phyloP scores from a whole-genome alignment of 805 yeast species.

The Teunomyces kruisii region DNA sequence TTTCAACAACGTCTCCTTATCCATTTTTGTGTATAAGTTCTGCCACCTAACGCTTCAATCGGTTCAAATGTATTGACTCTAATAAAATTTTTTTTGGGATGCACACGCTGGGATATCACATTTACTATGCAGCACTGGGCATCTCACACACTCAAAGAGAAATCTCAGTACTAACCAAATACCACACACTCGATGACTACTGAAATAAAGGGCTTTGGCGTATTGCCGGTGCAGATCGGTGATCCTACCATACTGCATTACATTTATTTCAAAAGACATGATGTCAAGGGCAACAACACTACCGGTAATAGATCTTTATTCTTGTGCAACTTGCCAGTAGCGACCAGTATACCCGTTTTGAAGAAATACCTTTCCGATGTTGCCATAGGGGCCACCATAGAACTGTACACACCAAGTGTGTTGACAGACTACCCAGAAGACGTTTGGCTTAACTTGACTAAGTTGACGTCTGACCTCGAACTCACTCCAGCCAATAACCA shows the following conservation, averaged over 20 bases:
- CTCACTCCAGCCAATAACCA: slow-evolving; percentile 19
- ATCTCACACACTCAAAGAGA: slow-evolving; percentile 2
- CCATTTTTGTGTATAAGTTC: slow-evolving; percentile 29
- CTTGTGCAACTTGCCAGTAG: slow-evolving; percentile 71
- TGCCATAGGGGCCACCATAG: slow-evolving; percentile 66
- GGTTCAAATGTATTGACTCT: neutral
- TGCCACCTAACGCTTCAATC: neutral
- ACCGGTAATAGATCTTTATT: slow-evolving; percentile 55
- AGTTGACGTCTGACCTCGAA: slow-evolving; percentile 58
- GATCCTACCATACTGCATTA: slow-evolving; percentile 47
- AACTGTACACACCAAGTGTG: slow-evolving; percentile 36
- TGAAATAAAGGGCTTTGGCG: slow-evolving; percentile 59
- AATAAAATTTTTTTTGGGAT: neutral
- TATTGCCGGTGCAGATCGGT: slow-evolving; percentile 49
- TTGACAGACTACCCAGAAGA: slow-evolving; percentile 46
- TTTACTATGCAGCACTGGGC: slow-evolving; percentile 4
- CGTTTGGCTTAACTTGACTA: slow-evolving; percentile 48
- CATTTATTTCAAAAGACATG: slow-evolving; percentile 66
- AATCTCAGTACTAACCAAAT: neutral
- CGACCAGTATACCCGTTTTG: slow-evolving; percentile 51
- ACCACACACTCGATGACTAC: slow-evolving; percentile 15
- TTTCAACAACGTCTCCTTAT: slow-evolving; percentile 48
- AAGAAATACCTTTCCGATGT: slow-evolving; percentile 58
- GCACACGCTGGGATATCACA: neutral
- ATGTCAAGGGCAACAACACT: slow-evolving; percentile 33